A percentile compares a stretch with the other conserved stretches of the same genome.
Evolutionary conservation across 805 yeast genomes (phyloP).

Genomic region (Candida stauntonica): DNA sequence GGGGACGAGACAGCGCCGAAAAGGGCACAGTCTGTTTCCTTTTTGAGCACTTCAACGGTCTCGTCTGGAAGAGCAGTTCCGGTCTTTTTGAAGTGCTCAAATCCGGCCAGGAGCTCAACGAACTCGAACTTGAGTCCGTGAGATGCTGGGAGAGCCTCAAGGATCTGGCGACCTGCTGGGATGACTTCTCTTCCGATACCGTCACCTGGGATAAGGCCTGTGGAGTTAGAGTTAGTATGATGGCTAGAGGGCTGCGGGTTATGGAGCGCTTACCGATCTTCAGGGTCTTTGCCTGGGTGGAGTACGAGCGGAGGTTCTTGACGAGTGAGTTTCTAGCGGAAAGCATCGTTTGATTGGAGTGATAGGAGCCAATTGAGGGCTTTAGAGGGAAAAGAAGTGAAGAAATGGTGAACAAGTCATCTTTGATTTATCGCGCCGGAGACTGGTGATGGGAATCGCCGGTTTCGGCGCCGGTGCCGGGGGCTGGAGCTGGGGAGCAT

Average conservation of each 20-base stretch:
- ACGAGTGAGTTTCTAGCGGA: constrained; percentile 9
- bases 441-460: constrained; percentile 1
- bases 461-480: constrained; percentile 4
- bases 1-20: constrained; percentile 98
- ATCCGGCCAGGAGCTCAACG: constrained; percentile 88
- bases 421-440: constrained; percentile 1
- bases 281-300: constrained; percentile 41
- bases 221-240: constrained; percentile 23
- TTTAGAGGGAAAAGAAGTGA: background rate
- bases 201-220: constrained; percentile 88
- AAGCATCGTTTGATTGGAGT: constrained; percentile 8
- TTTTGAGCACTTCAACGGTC: constrained; percentile 72
- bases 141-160: constrained; percentile 75
- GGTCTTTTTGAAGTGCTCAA: constrained; percentile 87
- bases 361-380: too few relatives aligned
- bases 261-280: constrained; percentile 36
- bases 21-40: constrained; percentile 92
- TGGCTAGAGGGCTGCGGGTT: constrained; percentile 15
- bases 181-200: constrained; percentile 98
- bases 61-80: constrained; percentile 94
- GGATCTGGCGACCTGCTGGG: constrained; percentile 88
- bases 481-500: too few relatives aligned
- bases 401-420: background rate
- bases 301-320: constrained; percentile 27
- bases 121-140: constrained; percentile 80